Evolutionary conservation across 2,329 filamentous ascomycete species (phyloP).

Genomic region (Rhexocercosporidium sp.): DNA sequence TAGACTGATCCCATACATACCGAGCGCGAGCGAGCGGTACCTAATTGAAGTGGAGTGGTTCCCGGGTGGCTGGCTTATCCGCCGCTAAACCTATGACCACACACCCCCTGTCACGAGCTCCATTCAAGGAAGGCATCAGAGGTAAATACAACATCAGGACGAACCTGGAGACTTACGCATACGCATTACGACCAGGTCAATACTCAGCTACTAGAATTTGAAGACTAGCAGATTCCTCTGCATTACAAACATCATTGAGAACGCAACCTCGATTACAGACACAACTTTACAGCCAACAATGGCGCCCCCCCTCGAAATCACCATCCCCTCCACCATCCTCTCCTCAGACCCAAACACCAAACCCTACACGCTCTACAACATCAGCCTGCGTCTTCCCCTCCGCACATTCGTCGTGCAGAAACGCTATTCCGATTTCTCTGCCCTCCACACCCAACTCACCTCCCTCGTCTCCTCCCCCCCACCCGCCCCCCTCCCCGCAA

Average conservation of each 20-base stretch:
- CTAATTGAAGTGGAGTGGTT: not conserved
- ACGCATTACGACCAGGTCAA: not conserved
- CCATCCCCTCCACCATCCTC: conserved; percentile 29
- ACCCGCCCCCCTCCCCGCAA: conserved; percentile 70
- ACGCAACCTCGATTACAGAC: not conserved
- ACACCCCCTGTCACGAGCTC: conserved; percentile 24
- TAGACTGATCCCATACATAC: not conserved
- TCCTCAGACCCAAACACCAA: conserved; percentile 48
- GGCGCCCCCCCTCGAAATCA: conserved; percentile 70
- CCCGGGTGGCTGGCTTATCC: not conserved
- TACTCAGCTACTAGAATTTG: not conserved
- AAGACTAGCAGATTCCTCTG: not conserved
- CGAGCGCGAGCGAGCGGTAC: no score
- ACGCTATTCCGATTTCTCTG: conserved; percentile 80
- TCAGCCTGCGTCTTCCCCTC: conserved; percentile 76
- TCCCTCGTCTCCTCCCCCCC: conserved; percentile 66
- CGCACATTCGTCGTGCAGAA: conserved; percentile 78
- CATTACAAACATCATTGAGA: not conserved
- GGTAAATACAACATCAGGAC: conserved; percentile 16
- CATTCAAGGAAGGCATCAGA: conserved; percentile 2
- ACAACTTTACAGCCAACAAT: conserved; percentile 45
- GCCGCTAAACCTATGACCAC: not conserved
- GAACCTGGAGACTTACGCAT: not conserved
- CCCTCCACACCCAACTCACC: conserved; percentile 67
- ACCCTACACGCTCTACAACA: conserved; percentile 77